These are phyloP conservation scores for Citrus hindsii DNA, from an alignment of 345 rosid species.

Conservation along the genomic window DNA sequence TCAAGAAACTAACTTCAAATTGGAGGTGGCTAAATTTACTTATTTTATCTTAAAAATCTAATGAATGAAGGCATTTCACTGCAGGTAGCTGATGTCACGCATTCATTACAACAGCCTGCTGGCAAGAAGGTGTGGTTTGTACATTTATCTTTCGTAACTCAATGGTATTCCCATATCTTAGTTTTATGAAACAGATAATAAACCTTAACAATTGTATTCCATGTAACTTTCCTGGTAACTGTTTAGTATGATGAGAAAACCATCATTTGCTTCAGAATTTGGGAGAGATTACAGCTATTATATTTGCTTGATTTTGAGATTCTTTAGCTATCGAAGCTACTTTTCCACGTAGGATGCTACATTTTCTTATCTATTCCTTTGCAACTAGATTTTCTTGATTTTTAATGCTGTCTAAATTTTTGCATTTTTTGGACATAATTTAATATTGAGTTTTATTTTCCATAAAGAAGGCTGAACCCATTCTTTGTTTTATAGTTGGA, in stretches of 20 bases:
- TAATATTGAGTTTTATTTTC: not conserved
- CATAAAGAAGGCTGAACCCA: conserved; percentile 4
- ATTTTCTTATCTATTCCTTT: not conserved
- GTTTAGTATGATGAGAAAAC: not conserved
- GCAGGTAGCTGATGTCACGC: conserved; percentile 94
- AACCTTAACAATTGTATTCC: not conserved
- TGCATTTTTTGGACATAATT: not conserved
- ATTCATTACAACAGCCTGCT: conserved; percentile 95
- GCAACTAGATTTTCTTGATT: not conserved
- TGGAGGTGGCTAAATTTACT: not conserved
- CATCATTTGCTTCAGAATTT: not conserved
- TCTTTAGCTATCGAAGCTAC: not conserved
- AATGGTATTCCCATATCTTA: not conserved
- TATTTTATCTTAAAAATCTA: not conserved
- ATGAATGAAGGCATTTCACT: conserved; percentile 13
- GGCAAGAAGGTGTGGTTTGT: conserved; percentile 65
- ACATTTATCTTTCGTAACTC: not conserved
- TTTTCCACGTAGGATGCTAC: not conserved
- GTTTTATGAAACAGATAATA: not conserved
- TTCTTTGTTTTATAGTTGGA: conserved; percentile 56
- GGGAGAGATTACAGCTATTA: not conserved
- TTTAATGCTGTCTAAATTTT: not conserved
- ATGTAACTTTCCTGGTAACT: not conserved
- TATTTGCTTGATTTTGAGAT: not conserved
- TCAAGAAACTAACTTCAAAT: not conserved